Evolutionary conservation across 2,329 filamentous ascomycete genomes (phyloP).

Genomic region (Diaporthe aspalathi): DNA sequence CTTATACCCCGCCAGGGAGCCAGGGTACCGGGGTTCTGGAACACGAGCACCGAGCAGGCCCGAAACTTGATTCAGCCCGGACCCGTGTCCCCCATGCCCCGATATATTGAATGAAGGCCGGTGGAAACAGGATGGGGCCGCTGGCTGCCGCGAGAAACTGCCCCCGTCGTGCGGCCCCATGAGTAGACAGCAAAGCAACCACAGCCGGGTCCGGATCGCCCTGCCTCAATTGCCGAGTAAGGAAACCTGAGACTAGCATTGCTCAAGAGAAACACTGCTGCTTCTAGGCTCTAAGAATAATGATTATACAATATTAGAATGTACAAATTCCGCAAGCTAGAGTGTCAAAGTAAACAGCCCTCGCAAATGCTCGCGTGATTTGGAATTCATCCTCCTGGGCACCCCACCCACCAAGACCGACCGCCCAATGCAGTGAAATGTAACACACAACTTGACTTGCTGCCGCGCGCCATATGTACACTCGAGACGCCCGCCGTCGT

Average conservation of each 20-base stretch:
- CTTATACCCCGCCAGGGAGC: not conserved
- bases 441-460: slow-evolving; percentile 30
- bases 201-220: not conserved
- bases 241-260: slow-evolving; percentile 32
- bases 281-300: slow-evolving; percentile 42
- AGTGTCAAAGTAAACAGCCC: slow-evolving; percentile 34
- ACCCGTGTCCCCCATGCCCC: not conserved
- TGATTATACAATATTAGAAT: slow-evolving; percentile 55
- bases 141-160: not conserved
- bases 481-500: slow-evolving; percentile 3
- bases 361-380: slow-evolving; percentile 37
- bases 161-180: not conserved
- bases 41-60: slow-evolving; percentile 3
- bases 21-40: not conserved
- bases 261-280: slow-evolving; percentile 29
- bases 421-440: slow-evolving; percentile 34
- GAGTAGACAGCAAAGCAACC: not conserved
- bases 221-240: not conserved
- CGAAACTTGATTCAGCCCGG: slow-evolving; percentile 3
- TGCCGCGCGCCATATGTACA: slow-evolving; percentile 28
- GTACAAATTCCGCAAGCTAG: slow-evolving; percentile 47
- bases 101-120: not conserved
- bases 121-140: not conserved
- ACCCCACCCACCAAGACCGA: slow-evolving; percentile 15
- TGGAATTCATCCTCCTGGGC: slow-evolving; percentile 37